Percentiles rank a stretch among this genome's conserved stretches.
phyloP scores from a whole-genome alignment of 2,329 filamentous ascomycete genomes.

The Basipetospora chlamydospora region DNA sequence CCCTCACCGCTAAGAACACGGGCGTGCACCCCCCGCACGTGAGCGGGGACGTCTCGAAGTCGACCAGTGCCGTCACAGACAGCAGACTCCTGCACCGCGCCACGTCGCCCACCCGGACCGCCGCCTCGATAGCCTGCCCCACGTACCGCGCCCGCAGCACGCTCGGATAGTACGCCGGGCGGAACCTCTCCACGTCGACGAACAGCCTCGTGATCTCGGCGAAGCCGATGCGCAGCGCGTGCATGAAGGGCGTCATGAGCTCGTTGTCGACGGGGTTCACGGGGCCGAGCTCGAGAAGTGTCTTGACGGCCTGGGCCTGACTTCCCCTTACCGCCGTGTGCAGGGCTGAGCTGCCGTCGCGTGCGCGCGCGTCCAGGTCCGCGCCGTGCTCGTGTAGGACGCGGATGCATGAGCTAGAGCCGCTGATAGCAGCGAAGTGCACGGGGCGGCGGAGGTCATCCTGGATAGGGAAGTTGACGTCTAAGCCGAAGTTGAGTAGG shows the following conservation, averaged over 20 bases:
- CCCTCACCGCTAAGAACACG: slow-evolving; percentile 1
- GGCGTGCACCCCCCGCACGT: slow-evolving; percentile 2
- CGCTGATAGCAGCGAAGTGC: slow-evolving; percentile 8
- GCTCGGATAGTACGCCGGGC: neutral
- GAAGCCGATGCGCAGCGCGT: slow-evolving; percentile 4
- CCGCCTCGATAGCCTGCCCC: slow-evolving; percentile 2
- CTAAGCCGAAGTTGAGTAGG: slow-evolving; percentile 3
- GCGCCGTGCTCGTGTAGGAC: slow-evolving; percentile 15
- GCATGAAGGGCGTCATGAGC: slow-evolving; percentile 2
- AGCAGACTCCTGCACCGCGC: slow-evolving; percentile 1
- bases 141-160: neutral
- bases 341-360: slow-evolving; percentile 19
- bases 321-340: slow-evolving; percentile 2
- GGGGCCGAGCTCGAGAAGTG: slow-evolving; percentile 1
- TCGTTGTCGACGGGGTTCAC: slow-evolving; percentile 2
- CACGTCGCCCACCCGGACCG: neutral
- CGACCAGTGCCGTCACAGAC: neutral
- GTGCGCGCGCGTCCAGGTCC: slow-evolving; percentile 15
- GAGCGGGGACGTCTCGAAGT: slow-evolving; percentile 2
- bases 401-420: slow-evolving; percentile 10
- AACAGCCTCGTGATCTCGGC: slow-evolving; percentile 1
- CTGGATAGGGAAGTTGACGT: slow-evolving; percentile 3
- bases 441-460: slow-evolving; percentile 3
- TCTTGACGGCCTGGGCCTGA: slow-evolving; percentile 2
- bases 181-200: neutral